Percentiles rank a stretch among this genome's conserved stretches.
Conservation (phyloP, 2,329 filamentous ascomycete genomes). For the Biscogniauxia sp. region DNA sequence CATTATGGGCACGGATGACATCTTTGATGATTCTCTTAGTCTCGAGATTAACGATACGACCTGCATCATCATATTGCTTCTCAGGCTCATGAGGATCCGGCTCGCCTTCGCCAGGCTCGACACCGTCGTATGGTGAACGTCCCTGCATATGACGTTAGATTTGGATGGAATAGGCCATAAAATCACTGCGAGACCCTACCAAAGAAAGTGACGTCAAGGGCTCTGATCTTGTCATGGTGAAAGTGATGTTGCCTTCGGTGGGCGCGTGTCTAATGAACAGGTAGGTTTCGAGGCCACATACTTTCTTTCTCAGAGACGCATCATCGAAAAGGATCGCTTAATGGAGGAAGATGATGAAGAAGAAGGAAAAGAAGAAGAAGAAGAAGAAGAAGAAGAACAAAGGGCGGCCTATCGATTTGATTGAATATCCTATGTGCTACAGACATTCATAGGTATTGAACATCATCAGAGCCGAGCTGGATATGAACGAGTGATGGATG, state of each 20-base stretch:
- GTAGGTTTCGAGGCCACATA: not conserved
- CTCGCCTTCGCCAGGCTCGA: slow-evolving; percentile 49
- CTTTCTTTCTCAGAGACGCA: not conserved
- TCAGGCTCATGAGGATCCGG: slow-evolving; percentile 38
- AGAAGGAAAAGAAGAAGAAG: no score
- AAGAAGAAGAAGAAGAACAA: no score
- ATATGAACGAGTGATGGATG: not conserved
- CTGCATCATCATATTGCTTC: slow-evolving; percentile 55
- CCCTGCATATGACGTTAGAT: slow-evolving; percentile 39
- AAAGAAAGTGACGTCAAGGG: slow-evolving; percentile 57
- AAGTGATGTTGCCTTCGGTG: slow-evolving; percentile 1
- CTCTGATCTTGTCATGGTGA: slow-evolving; percentile 52
- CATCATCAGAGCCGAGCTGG: not conserved
- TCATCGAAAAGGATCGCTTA: not conserved
- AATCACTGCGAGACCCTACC: slow-evolving; percentile 36
- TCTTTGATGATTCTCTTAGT: slow-evolving; percentile 55
- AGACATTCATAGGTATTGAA: not conserved
- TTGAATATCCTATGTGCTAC: not conserved
- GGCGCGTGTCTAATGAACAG: not conserved
- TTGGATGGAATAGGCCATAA: not conserved
- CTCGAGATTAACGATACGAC: slow-evolving; percentile 53
- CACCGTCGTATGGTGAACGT: slow-evolving; percentile 59
- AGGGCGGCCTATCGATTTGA: slow-evolving; percentile 3
- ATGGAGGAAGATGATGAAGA: not conserved
- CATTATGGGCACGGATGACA: slow-evolving; percentile 59